Evolutionary conservation across 345 rosid species (phyloP).

Genomic region (Raphanus raphanistrum): DNA sequence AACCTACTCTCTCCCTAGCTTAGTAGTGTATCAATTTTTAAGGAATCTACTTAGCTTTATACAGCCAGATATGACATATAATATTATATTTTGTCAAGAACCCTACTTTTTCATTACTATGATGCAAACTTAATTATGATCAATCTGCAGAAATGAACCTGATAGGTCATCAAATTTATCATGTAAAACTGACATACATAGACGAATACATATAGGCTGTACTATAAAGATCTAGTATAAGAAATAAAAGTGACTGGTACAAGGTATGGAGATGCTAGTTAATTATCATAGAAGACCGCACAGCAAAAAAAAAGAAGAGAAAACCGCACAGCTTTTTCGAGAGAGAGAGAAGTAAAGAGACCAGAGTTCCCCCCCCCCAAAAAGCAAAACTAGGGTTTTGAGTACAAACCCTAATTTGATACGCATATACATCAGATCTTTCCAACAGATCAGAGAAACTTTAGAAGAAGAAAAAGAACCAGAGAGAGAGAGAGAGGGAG

Average conservation of each 20-base stretch:
- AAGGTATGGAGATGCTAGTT: constrained; percentile 30
- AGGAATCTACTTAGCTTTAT: constrained; percentile 31
- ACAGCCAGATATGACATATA: background rate
- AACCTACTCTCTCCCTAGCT: constrained; percentile 22
- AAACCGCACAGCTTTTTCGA: background rate
- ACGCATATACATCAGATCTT: background rate
- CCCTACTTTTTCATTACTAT: constrained; percentile 17
- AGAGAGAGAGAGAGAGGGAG: background rate
- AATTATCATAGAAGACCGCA: constrained; percentile 37
- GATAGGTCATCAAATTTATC: constrained; percentile 26
- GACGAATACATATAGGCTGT: constrained; percentile 2
- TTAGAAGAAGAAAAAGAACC: background rate
- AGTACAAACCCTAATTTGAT: constrained; percentile 30
- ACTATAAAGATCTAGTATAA: constrained; percentile 20
- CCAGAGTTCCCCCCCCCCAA: constrained; percentile 2
- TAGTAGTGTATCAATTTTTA: constrained; percentile 20
- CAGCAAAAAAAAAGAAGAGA: background rate
- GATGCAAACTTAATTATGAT: constrained; percentile 34
- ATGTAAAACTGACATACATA: constrained; percentile 31
- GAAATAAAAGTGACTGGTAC: constrained; percentile 23
- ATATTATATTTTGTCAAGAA: background rate
- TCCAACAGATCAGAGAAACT: background rate
- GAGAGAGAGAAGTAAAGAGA: constrained; percentile 14
- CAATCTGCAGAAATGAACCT: constrained; percentile 26
- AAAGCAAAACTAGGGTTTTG: constrained; percentile 32